Conservation (phyloP, 2,329 filamentous ascomycete species). For the Fusarium subtropicale region DNA sequence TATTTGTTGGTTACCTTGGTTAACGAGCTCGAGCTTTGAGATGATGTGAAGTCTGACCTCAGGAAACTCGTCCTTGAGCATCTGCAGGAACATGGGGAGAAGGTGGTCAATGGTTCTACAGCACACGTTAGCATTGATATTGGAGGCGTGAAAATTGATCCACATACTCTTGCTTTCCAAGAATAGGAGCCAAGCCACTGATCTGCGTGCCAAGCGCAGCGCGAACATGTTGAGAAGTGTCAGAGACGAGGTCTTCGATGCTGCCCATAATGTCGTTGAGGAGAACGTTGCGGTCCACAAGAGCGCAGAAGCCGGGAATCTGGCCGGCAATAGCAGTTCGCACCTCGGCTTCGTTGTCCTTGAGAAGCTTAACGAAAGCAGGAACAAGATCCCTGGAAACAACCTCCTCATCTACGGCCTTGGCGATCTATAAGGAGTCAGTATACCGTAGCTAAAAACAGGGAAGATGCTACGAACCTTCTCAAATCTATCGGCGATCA, state of each 20-base stretch:
- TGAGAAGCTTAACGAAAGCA: constrained; percentile 95
- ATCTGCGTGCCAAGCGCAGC: constrained; percentile 96
- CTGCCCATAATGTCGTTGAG: constrained; percentile 97
- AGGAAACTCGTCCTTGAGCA: constrained; percentile 99
- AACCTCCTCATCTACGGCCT: constrained; percentile 97
- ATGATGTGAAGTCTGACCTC: constrained; percentile 99
- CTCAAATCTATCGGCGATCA: constrained; percentile 98
- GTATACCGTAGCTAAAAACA: constrained; percentile 49
- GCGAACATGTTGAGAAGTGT: constrained; percentile 95
- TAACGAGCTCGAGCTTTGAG: constrained; percentile 98
- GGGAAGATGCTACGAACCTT: constrained; percentile 66
- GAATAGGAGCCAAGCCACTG: constrained; percentile 93
- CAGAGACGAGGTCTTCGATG: constrained; percentile 94
- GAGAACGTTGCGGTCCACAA: constrained; percentile 88
- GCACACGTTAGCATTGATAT: neutral
- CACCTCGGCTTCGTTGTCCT: constrained; percentile 97
- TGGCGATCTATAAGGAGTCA: constrained; percentile 78
- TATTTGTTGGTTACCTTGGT: constrained; percentile 75
- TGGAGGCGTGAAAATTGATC: neutral
- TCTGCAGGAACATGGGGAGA: constrained; percentile 97
- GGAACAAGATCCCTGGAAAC: constrained; percentile 93
- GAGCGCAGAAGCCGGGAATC: constrained; percentile 94
- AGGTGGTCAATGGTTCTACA: constrained; percentile 94
- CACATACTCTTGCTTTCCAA: constrained; percentile 95
- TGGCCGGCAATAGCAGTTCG: constrained; percentile 96